Conservation (phyloP, 1,139 yeast species). For the Geotrichum aggregatum region DNA sequence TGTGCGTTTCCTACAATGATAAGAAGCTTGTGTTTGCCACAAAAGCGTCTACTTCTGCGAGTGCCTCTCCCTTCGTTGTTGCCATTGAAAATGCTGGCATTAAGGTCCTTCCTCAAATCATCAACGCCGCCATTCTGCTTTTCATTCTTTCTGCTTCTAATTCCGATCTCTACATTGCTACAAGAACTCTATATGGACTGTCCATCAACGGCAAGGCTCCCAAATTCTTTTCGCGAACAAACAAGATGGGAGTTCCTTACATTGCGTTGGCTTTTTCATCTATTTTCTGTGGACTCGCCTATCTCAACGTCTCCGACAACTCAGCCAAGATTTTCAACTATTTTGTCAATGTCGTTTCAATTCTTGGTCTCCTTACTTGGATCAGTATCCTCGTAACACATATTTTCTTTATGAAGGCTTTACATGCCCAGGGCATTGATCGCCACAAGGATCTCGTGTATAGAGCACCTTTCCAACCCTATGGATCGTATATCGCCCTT, state of each 20-base stretch:
- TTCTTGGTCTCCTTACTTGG: conserved; percentile 71
- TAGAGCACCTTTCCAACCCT: conserved; percentile 49
- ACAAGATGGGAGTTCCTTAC: conserved; percentile 63
- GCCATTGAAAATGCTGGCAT: conserved; percentile 61
- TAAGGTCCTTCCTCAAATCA: conserved; percentile 56
- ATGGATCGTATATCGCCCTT: conserved; percentile 52
- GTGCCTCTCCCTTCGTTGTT: conserved; percentile 70
- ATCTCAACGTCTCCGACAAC: conserved; percentile 54
- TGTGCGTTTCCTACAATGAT: conserved; percentile 44
- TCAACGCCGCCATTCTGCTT: conserved; percentile 64
- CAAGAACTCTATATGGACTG: conserved; percentile 63
- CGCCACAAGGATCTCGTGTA: conserved; percentile 48
- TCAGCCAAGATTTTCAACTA: conserved; percentile 58
- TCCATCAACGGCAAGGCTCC: conserved; percentile 65
- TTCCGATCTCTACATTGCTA: conserved; percentile 66
- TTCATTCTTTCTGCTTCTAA: conserved; percentile 72
- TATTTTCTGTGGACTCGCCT: conserved; percentile 54
- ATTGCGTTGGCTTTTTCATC: conserved; percentile 46
- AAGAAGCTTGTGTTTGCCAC: conserved; percentile 34
- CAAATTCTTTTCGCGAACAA: conserved; percentile 52
- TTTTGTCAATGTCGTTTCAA: conserved; percentile 67
- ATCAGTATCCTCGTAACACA: conserved; percentile 59
- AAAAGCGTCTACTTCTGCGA: conserved; percentile 45
- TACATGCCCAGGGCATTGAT: conserved; percentile 60
- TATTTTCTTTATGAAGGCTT: conserved; percentile 59